phyloP scores from a whole-genome alignment of 768 basidiomycete genomes.

The Podaxis pistillaris region DNA sequence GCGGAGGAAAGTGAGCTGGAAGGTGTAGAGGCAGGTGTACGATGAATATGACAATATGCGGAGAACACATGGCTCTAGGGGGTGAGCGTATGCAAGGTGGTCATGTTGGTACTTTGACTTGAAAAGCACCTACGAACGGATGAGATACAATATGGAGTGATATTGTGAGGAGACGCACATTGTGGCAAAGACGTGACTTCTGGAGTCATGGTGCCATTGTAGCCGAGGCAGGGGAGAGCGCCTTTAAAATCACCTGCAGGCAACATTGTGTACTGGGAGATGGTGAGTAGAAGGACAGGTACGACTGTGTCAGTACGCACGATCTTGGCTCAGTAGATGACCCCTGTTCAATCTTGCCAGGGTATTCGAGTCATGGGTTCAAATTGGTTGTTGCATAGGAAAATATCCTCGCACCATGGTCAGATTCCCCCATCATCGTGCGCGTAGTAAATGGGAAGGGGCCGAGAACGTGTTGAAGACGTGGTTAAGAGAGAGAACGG shows the following conservation, averaged over 20 bases:
- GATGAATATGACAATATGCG: no score
- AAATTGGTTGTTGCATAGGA: constrained; percentile 87
- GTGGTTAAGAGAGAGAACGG: constrained; percentile 61
- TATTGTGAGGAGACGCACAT: constrained; percentile 44
- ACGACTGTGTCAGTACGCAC: constrained; percentile 38
- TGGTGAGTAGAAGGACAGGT: not conserved
- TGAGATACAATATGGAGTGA: not conserved
- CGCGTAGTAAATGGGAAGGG: constrained; percentile 89
- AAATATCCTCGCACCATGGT: constrained; percentile 80
- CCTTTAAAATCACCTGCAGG: constrained; percentile 33
- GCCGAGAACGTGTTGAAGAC: constrained; percentile 75
- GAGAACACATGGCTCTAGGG: no score
- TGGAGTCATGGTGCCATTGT: constrained; percentile 63
- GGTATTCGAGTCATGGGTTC: constrained; percentile 82
- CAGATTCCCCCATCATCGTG: constrained; percentile 94
- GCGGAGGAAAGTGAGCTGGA: no score
- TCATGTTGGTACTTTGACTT: constrained; percentile 69
- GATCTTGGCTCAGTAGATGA: constrained; percentile 65
- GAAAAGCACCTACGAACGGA: constrained; percentile 64
- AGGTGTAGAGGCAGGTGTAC: no score
- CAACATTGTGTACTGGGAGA: constrained; percentile 70
- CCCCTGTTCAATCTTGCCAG: constrained; percentile 72
- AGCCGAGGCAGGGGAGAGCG: not conserved
- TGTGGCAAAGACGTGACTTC: constrained; percentile 84
- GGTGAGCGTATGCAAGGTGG: not conserved